Evolutionary conservation across 768 basidiomycete genomes (phyloP), one percentile per base, ranked within the genome.

Genomic region (Tricholoma saponaceum): DNA sequence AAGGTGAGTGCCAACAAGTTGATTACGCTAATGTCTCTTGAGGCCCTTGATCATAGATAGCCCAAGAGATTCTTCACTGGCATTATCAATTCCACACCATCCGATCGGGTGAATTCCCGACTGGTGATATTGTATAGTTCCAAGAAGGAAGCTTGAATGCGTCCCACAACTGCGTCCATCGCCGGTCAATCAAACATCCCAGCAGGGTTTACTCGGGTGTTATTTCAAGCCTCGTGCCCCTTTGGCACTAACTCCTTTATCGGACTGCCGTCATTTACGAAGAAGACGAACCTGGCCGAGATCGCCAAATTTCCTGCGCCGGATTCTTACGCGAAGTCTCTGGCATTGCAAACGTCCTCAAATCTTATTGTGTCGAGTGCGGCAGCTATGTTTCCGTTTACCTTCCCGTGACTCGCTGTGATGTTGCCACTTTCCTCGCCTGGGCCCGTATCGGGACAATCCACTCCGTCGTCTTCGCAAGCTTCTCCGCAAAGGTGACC

Each of bases 261-360:
- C 39, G 94, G 90, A 86, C 87, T 23, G 96, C 96, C 26, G 97
- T 98, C 74, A 95, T 98, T 72, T 99, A 95, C 76, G 96, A 99
- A 72, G 95, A 94, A 1, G 96, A 99, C 66, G 96, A 98, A 70
- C 90, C 95, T 0, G 85, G 81, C 54, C 81, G 92, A 49, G 90
- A 92, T 50, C 70, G 83, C 58, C 79, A 87, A 49, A 79, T 98
- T 69, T 78, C 86, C 22, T 99, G 90, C 70, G 80, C 82, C 16
- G 84, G 96, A 69, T 88, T 99, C 56, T 82, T 98, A 44, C 88
- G 85, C 58, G 93, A 98, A 70, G 95, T 97, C 30, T 95, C 82
- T 74, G 75, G 81, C 51, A 72, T 98, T 53, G 96, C 96, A 46
- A 97, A 98, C 64, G 92, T 77, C n/a, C n/a, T n/a, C n/a, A n/a